A percentile compares a stretch with the other conserved stretches of the same genome.
Conservation (phyloP, 2,329 filamentous ascomycete genomes). For the Ophidiomyces ophidiicola region DNA sequence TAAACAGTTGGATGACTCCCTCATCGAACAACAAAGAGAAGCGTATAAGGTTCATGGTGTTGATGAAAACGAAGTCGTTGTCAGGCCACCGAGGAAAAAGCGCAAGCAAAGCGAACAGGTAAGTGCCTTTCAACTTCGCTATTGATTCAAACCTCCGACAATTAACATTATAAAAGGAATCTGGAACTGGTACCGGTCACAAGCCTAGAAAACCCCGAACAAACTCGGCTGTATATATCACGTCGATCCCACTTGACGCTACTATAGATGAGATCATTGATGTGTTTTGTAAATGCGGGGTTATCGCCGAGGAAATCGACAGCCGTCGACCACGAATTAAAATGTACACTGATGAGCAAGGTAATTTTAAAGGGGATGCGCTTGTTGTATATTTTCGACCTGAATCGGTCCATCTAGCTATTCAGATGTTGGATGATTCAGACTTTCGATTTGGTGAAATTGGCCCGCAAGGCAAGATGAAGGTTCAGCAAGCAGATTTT, state of each 20-base stretch:
- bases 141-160: neutral
- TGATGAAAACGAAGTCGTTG: constrained; percentile 42
- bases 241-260: constrained; percentile 68
- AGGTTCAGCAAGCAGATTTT: constrained; percentile 70
- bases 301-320: constrained; percentile 90
- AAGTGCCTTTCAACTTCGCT: constrained; percentile 18
- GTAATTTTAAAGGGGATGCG: constrained; percentile 85
- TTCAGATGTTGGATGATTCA: constrained; percentile 43
- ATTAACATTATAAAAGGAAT: constrained; percentile 15
- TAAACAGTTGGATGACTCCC: constrained; percentile 46
- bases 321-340: constrained; percentile 80
- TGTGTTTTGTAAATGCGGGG: constrained; percentile 75
- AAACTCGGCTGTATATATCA: constrained; percentile 89
- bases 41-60: constrained; percentile 50
- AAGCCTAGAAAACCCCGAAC: constrained; percentile 40
- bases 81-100: constrained; percentile 41
- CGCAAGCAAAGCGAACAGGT: constrained; percentile 44
- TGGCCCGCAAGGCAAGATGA: constrained; percentile 51
- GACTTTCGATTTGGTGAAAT: constrained; percentile 59
- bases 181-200: constrained; percentile 20
- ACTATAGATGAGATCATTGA: constrained; percentile 69
- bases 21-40: constrained; percentile 49
- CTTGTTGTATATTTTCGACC: constrained; percentile 90
- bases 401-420: constrained; percentile 64
- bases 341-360: constrained; percentile 71